Conservation (phyloP, 2,329 filamentous ascomycete species). For the Coniochaeta sp. region DNA sequence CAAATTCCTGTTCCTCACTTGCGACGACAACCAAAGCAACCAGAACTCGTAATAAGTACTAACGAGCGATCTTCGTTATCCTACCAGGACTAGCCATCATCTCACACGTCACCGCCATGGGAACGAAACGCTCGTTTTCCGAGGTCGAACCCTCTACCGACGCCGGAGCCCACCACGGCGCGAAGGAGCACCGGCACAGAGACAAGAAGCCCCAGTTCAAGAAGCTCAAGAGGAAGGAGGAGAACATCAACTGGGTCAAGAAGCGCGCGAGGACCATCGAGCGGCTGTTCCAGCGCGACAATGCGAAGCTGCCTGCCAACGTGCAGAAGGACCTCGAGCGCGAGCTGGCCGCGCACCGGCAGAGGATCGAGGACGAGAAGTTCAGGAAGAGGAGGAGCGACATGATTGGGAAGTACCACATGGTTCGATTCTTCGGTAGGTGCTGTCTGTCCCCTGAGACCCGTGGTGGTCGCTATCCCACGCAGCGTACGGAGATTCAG, state of each 20-base stretch:
- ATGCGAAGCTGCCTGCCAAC: slow-evolving; percentile 57
- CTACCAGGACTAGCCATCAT: too few species aligned
- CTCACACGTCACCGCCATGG: slow-evolving; percentile 15
- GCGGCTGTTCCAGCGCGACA: slow-evolving; percentile 52
- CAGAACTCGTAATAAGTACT: background rate
- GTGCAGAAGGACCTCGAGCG: slow-evolving; percentile 63
- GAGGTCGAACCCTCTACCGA: slow-evolving; percentile 12
- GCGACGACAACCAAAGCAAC: too few species aligned
- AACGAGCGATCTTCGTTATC: background rate
- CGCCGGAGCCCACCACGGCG: slow-evolving; percentile 3
- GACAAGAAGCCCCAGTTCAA: slow-evolving; percentile 11
- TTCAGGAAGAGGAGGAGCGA: slow-evolving; percentile 55
- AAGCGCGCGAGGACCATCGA: slow-evolving; percentile 65
- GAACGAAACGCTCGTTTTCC: slow-evolving; percentile 19
- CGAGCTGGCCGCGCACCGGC: slow-evolving; percentile 59
- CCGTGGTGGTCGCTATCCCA: slow-evolving; percentile 5
- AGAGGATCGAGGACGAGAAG: slow-evolving; percentile 53
- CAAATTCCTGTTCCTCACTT: background rate
- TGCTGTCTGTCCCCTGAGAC: slow-evolving; percentile 14
- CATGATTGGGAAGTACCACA: slow-evolving; percentile 76
- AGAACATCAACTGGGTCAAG: slow-evolving; percentile 55
- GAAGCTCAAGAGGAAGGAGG: slow-evolving; percentile 36
- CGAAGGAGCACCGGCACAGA: slow-evolving; percentile 3
- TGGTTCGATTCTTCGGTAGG: slow-evolving; percentile 75
- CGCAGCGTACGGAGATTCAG: background rate